Evolutionary conservation across 2,329 filamentous ascomycete genomes (phyloP).

Genomic region (Beauveria rudraprayagi): DNA sequence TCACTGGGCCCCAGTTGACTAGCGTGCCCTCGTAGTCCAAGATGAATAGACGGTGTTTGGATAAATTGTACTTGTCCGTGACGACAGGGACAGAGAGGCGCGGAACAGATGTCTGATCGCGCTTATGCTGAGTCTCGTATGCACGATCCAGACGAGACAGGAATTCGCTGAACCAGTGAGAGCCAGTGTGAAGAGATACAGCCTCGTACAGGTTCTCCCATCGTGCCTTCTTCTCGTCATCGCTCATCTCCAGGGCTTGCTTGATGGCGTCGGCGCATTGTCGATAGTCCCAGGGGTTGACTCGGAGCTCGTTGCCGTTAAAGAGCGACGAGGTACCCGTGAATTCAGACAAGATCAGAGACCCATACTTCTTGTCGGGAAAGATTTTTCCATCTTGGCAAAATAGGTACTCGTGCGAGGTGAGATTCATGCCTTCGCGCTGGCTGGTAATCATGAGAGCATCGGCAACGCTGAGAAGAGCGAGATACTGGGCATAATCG

Average conservation of each 20-base stretch:
- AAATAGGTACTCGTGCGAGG: constrained; percentile 86
- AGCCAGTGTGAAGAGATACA: constrained; percentile 74
- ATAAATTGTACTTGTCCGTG: constrained; percentile 55
- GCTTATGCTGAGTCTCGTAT: constrained; percentile 75
- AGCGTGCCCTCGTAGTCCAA: constrained; percentile 92
- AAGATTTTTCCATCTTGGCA: constrained; percentile 77
- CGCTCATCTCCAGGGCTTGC: constrained; percentile 69
- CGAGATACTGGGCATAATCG: constrained; percentile 86
- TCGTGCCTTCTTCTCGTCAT: constrained; percentile 63
- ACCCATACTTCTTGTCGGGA: constrained; percentile 70
- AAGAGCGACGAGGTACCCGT: constrained; percentile 87
- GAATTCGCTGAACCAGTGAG: constrained; percentile 78
- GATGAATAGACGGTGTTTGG: constrained; percentile 70
- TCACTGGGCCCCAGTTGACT: constrained; percentile 77
- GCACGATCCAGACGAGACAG: constrained; percentile 62
- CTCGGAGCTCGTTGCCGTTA: constrained; percentile 66
- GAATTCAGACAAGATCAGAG: constrained; percentile 89
- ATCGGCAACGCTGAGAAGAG: constrained; percentile 80
- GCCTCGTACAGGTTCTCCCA: constrained; percentile 68
- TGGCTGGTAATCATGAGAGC: constrained; percentile 90
- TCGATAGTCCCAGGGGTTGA: constrained; percentile 94
- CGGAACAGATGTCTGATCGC: constrained; percentile 79
- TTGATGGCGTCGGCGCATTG: constrained; percentile 82
- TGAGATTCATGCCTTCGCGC: constrained; percentile 95
- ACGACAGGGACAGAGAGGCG: constrained; percentile 66